Percentiles rank a stretch among this genome's conserved stretches.
Conservation (phyloP, 441 rosid genomes). For the Macaranga tanarius region DNA sequence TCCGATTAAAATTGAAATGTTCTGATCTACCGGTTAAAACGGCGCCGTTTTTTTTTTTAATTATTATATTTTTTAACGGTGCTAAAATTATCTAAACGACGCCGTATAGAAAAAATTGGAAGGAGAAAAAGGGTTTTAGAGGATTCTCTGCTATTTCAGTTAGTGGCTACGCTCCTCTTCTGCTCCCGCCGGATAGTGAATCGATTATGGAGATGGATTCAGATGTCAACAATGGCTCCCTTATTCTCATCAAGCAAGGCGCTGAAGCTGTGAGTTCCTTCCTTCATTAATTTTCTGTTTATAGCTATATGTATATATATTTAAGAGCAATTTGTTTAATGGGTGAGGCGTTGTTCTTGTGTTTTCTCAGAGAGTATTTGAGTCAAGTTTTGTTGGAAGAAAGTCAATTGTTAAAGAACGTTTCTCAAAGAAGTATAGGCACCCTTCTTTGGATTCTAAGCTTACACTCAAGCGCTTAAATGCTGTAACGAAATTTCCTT, state of each 20-base stretch:
- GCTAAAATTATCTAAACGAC: too few species aligned
- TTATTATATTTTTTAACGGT: too few species aligned
- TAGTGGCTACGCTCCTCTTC: too few species aligned
- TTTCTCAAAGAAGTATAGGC: constrained; percentile 94
- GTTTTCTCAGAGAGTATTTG: constrained; percentile 69
- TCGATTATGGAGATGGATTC: constrained; percentile 43
- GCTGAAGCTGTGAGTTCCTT: constrained; percentile 85
- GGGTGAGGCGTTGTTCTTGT: background rate
- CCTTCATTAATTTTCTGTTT: background rate
- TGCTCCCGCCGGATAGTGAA: too few species aligned
- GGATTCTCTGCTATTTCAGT: background rate
- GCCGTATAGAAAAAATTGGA: background rate
- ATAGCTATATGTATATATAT: too few species aligned
- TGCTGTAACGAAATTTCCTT: constrained; percentile 47
- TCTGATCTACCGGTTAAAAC: too few species aligned
- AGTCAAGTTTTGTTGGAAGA: constrained; percentile 72
- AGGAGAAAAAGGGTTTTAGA: background rate
- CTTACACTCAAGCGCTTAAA: constrained; percentile 77
- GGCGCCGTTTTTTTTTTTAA: too few species aligned
- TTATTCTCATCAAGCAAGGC: constrained; percentile 78
- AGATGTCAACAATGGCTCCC: constrained; percentile 40
- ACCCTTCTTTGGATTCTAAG: constrained; percentile 78
- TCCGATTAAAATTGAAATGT: background rate
- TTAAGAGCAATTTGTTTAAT: too few species aligned
- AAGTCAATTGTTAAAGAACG: constrained; percentile 76